phyloP scores from a whole-genome alignment of 1,284 basidiomycete species.

The Tylopilus orsonianus region DNA sequence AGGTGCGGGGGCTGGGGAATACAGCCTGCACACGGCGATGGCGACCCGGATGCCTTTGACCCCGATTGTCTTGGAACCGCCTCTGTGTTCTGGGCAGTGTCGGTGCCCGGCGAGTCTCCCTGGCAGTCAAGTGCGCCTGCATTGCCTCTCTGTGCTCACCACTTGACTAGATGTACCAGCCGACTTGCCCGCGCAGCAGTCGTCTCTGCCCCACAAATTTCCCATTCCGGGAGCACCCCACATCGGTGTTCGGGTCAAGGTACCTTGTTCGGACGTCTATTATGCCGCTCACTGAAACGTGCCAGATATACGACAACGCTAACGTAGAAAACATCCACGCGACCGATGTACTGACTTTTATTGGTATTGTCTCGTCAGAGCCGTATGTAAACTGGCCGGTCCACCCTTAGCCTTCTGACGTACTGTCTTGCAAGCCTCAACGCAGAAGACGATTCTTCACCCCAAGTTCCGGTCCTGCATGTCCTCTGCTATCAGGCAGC shows the following conservation, averaged over 20 bases:
- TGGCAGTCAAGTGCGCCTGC: constrained; percentile 40
- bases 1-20: constrained; percentile 72
- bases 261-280: constrained; percentile 25
- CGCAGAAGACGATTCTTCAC: constrained; percentile 37
- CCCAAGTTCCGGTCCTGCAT: constrained; percentile 64
- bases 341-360: constrained; percentile 62
- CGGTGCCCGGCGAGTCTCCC: constrained; percentile 60
- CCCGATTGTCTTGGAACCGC: constrained; percentile 59
- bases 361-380: constrained; percentile 68
- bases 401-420: constrained; percentile 20
- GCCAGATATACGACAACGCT: constrained; percentile 56
- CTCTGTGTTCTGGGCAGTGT: constrained; percentile 66
- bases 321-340: constrained; percentile 47
- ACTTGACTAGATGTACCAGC: constrained; percentile 13
- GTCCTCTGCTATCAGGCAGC: constrained; percentile 54
- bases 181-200: constrained; percentile 23
- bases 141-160: not conserved
- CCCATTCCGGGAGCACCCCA: constrained; percentile 54
- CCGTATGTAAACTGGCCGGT: constrained; percentile 42
- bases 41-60: constrained; percentile 35
- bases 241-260: constrained; percentile 70
- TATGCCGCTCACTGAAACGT: constrained; percentile 7
- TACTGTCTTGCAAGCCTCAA: constrained; percentile 28
- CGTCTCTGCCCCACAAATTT: constrained; percentile 59
- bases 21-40: constrained; percentile 34